Evolutionary conservation across 805 yeast genomes (phyloP).

Genomic region (Saccharomycopsis fermentans): DNA sequence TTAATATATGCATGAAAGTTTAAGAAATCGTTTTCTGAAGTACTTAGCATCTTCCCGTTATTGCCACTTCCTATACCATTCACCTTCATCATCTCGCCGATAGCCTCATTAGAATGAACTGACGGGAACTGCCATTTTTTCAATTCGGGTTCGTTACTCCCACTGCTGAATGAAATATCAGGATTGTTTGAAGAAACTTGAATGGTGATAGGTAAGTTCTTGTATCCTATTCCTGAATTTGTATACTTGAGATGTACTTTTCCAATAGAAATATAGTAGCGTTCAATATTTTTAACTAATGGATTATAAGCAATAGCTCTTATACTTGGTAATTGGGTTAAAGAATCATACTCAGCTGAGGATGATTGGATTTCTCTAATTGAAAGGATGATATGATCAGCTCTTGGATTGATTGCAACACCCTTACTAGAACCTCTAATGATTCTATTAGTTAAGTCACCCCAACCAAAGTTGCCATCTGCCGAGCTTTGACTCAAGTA

Average conservation of each 20-base stretch:
- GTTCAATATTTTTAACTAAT: conserved; percentile 46
- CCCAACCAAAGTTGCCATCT: conserved; percentile 70
- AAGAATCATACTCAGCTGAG: conserved; percentile 24
- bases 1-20: conserved; percentile 49
- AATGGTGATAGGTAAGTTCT: conserved; percentile 36
- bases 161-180: conserved; percentile 49
- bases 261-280: conserved; percentile 51
- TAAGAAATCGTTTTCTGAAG: conserved; percentile 42
- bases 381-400: conserved; percentile 57
- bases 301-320: conserved; percentile 59
- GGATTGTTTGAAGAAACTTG: conserved; percentile 44
- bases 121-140: conserved; percentile 63
- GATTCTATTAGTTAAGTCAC: conserved; percentile 70
- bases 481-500: conserved; percentile 38
- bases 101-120: conserved; percentile 56
- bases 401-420: conserved; percentile 72
- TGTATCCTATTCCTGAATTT: conserved; percentile 16
- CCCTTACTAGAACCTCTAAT: conserved; percentile 67
- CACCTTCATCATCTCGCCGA: conserved; percentile 63
- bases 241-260: conserved; percentile 28
- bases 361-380: conserved; percentile 63
- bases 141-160: conserved; percentile 46
- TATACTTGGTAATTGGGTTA: conserved; percentile 53
- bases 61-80: conserved; percentile 42
- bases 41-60: conserved; percentile 19